Conservation (phyloP, 1,284 basidiomycete genomes). For the Naganishia liquefaciens region DNA sequence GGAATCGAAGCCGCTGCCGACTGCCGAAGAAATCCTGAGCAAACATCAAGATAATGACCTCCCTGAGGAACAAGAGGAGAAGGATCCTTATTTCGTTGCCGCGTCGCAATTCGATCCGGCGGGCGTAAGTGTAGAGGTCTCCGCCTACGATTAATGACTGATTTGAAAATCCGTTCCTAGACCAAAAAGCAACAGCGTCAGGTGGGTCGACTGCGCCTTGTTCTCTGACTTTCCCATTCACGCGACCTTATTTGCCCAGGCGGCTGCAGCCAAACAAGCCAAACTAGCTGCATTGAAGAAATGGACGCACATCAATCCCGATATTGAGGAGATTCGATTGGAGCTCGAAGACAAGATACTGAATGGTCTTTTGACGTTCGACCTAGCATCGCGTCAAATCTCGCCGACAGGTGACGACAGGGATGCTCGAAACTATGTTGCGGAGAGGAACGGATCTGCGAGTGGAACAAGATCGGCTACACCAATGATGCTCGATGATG, state of each 20-base stretch:
- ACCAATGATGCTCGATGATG: not conserved
- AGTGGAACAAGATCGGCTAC: not conserved
- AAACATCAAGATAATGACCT: constrained; percentile 47
- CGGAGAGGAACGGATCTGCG: too few relatives aligned
- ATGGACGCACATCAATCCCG: constrained; percentile 77
- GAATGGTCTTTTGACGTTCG: constrained; percentile 17
- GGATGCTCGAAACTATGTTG: not conserved
- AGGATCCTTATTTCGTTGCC: constrained; percentile 63
- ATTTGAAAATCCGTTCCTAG: constrained; percentile 31
- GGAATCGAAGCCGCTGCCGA: not conserved
- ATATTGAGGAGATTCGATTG: constrained; percentile 34
- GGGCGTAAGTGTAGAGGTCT: constrained; percentile 40
- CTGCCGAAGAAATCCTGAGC: constrained; percentile 12
- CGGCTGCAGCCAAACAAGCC: constrained; percentile 68
- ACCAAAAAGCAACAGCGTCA: constrained; percentile 55
- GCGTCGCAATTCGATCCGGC: constrained; percentile 63
- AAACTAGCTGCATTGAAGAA: constrained; percentile 78
- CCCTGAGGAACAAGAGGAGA: constrained; percentile 47
- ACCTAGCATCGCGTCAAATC: constrained; percentile 12
- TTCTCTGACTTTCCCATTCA: not conserved
- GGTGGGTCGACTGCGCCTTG: constrained; percentile 51
- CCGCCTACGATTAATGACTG: not conserved
- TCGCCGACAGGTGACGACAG: not conserved
- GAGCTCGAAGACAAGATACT: constrained; percentile 31
- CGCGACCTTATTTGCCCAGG: constrained; percentile 54